Evolutionary conservation across 106 monocot species (phyloP).

Genomic region (Allium cepa): DNA sequence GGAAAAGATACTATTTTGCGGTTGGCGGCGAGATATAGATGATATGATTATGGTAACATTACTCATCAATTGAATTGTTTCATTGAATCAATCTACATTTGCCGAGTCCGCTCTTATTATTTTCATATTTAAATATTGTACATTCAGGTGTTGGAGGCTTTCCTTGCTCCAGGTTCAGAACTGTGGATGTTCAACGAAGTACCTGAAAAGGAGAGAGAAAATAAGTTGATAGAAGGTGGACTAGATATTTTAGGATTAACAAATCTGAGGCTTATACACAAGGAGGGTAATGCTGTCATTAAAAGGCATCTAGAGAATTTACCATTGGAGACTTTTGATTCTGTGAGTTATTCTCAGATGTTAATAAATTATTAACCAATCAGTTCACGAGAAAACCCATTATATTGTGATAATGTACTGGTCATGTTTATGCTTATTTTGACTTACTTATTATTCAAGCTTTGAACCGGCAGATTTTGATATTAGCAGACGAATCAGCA

Average conservation of each 20-base stretch:
- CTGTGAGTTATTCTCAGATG: constrained; percentile 46
- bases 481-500: constrained; percentile 89
- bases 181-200: constrained; percentile 95
- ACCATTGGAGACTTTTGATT: constrained; percentile 92
- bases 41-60: constrained; percentile 92
- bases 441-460: constrained; percentile 28
- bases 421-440: not conserved
- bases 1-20: constrained; percentile 93
- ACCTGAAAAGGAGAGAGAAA: constrained; percentile 77
- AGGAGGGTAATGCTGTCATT: constrained; percentile 89
- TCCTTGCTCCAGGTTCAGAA: constrained; percentile 86
- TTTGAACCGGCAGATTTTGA: constrained; percentile 73
- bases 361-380: not conserved
- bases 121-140: not conserved
- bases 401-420: not conserved
- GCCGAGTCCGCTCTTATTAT: not conserved
- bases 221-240: constrained; percentile 75
- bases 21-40: constrained; percentile 94
- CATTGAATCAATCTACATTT: not conserved
- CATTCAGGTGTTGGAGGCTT: constrained; percentile 75
- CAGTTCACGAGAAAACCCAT: not conserved
- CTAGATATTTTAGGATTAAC: constrained; percentile 49
- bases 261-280: constrained; percentile 78
- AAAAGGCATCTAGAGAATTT: constrained; percentile 75
- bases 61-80: not conserved